Evolutionary conservation across 495 filamentous ascomycete genomes (phyloP), one percentile per base, ranked within the genome.

Genomic region (Articulospora tetracladia): DNA sequence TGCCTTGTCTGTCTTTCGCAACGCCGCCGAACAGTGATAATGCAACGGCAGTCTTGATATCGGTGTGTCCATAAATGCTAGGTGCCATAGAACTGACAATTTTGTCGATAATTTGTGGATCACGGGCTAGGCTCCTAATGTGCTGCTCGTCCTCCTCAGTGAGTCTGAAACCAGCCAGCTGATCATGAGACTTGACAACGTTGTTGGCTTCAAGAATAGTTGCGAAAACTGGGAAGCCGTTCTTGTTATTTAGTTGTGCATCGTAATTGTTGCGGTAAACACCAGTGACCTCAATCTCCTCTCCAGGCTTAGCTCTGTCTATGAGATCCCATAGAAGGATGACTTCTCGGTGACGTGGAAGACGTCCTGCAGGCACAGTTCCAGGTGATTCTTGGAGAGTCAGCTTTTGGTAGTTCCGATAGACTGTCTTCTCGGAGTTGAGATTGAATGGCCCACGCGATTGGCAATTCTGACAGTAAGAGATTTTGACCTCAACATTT

Each of bases 241-340:
- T 99, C 73, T 93, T 94, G 76, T 96, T 97, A 77, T 99, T 99
- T 26, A 99, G 81, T 67, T 95, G 91, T 1, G 93, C 94, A 70
- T 97, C 92, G 69, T 97, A 99, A 79, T 92, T 97, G 78, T 99
- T 99, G 63, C 92, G 90, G 74, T 99, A 99, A 67, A 97, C 88
- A 63, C 95, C 95, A 20, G 92, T 98, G 20, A 99, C 86, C 68
- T 98, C 95, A 55, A 99, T 88, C 69, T 99, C 95, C 73, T 99
- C 95, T 62, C 95, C 95, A 20, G 95, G 95, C 74, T 98, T 99
- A 41, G 92, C 93, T 46, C 84, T 87, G 74, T 99, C 95, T 64
- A 99, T 99, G 34, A 98, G 79, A 76, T 99, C 95, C 84, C 94
- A 97, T 19, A 98, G 86, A 10, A 99, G 83, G 64, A 99, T 90